A percentile compares a stretch with the other conserved stretches of the same genome.
Conservation (phyloP, 2,329 filamentous ascomycete genomes). For the Pseudogymnoascus sp. region DNA sequence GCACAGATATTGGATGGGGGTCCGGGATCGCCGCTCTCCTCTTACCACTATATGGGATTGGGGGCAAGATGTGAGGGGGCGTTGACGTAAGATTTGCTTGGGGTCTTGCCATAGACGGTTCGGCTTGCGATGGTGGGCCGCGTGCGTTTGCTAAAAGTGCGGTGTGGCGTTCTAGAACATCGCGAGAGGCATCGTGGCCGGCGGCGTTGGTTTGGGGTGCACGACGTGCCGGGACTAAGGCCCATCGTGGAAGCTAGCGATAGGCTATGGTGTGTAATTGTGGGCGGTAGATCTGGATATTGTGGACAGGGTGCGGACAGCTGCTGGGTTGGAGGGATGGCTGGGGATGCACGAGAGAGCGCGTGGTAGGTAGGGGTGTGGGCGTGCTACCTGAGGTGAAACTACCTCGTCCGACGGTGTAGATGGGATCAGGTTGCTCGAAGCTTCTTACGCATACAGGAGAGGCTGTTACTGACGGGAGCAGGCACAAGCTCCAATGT, state of each 20-base stretch:
- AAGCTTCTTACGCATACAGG: neutral
- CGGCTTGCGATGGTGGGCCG: neutral
- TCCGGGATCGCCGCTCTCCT: neutral
- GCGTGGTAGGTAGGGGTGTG: neutral
- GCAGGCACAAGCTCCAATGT: neutral
- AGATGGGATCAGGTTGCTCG: neutral
- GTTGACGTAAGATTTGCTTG: neutral
- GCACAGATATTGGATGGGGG: neutral
- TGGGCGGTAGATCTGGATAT: neutral
- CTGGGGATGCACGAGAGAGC: constrained; percentile 1
- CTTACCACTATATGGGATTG: neutral
- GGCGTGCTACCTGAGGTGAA: neutral
- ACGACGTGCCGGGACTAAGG: neutral
- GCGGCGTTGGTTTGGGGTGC: neutral
- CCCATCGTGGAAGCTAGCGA: neutral
- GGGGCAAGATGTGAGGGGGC: neutral
- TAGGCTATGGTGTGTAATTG: neutral
- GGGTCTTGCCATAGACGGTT: neutral
- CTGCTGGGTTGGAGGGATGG: neutral
- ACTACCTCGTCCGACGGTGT: neutral
- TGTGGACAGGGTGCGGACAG: neutral
- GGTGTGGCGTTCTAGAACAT: neutral
- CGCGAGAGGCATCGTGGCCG: neutral
- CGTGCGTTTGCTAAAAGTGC: neutral
- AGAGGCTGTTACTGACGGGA: neutral